phyloP scores from a whole-genome alignment of 345 rosid species.

The Zanthoxylum bungeanum region DNA sequence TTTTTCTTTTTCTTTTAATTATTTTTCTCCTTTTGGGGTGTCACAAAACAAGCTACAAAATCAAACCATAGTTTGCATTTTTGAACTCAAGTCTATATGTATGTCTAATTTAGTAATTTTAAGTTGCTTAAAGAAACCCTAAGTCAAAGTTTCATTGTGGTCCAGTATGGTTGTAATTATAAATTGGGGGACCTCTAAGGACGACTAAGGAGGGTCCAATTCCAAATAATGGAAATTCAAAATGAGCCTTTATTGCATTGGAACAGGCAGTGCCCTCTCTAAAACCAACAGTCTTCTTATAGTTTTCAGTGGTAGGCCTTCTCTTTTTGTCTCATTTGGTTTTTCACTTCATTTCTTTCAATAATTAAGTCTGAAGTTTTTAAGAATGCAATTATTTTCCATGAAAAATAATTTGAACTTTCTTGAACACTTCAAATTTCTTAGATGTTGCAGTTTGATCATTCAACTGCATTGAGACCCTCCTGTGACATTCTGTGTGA shows the following conservation, averaged over 20 bases:
- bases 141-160: constrained; percentile 11
- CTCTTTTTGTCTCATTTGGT: background rate
- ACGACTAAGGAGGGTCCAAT: no score
- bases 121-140: background rate
- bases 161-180: constrained; percentile 1
- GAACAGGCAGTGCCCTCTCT: constrained; percentile 1
- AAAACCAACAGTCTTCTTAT: constrained; percentile 6
- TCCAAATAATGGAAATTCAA: constrained; percentile 21
- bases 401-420: no score
- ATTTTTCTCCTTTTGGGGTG: background rate
- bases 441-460: background rate
- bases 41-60: background rate
- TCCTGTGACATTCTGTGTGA: no score
- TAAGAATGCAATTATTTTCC: background rate
- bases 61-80: background rate
- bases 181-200: constrained; percentile 16
- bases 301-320: background rate
- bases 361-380: background rate
- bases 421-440: background rate
- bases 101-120: background rate
- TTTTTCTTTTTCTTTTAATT: background rate
- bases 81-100: background rate
- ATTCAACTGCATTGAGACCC: no score
- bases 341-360: background rate
- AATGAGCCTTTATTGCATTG: constrained; percentile 12